Base-by-base conservation (phyloP, 345 rosid genomes). In the Excoecaria agallocha region DNA sequence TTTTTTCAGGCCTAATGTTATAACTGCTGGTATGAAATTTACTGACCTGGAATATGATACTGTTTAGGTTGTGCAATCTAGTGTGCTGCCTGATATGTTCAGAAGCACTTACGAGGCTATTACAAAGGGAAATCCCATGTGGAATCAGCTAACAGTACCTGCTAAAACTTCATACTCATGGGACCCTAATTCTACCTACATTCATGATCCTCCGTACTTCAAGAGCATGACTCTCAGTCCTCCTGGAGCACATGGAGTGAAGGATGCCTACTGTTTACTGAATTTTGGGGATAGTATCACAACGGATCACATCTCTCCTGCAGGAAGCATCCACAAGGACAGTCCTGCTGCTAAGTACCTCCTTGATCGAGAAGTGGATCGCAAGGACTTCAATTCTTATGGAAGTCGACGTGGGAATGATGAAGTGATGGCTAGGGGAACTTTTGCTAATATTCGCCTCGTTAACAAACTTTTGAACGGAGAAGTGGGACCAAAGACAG, bases 341-440 rank as follows among this genome's bases (percentile, higher is more conserved):
- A 93, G 96, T 83, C 97, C 99, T 0, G 91, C 99, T 51, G 98
- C 99, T 8, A 90, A 89, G 80, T 95, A 15, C 78, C 97, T 91
- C 72, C 80, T 91, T 45, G 95, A 88, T 68, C 88, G 82, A 45
- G 92, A 91, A 49, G 97, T 93, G 78, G 92, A 89, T 1, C 89
- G 78, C 76, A 89, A 76, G 84, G 99, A 95, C 86, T 93, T 95
- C 81, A 95, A 95, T 83, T 91, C 98, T 12, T 95, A 95, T 63
- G 99, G 99, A 79, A 95, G 99, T 87, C 98, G 98, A n/a, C 96
- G 98, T 70, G 99, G 98, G 5, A 95, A 95, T 39, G 98, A 95
- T 76, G 97, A 93, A 80, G 82, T 95, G 43, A 95, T 95, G 99
- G 98, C 97, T 35, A 86, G 98, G 82, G 99, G 99, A 67, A 95